Evolutionary conservation across 2,329 filamentous ascomycete species (phyloP).

Genomic region (Penicillium sp.): DNA sequence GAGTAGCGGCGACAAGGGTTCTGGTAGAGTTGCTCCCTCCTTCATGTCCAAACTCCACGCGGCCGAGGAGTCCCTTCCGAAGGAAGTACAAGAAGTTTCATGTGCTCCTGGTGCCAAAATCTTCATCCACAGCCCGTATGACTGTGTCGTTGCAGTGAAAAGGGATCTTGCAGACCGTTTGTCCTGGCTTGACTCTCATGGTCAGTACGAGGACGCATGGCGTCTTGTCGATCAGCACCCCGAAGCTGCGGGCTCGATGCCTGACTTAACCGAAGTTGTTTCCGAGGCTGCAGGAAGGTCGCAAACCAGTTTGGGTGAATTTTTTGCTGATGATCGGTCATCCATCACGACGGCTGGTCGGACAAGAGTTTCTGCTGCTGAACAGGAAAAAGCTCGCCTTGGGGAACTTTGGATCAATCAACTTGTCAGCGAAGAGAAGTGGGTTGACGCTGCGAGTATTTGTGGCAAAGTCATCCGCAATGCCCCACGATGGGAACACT

Average conservation of each 20-base stretch:
- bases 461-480: conserved; percentile 80
- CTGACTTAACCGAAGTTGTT: conserved; percentile 37
- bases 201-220: conserved; percentile 83
- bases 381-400: conserved; percentile 84
- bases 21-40: conserved; percentile 50
- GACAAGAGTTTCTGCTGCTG: conserved; percentile 62
- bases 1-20: conserved; percentile 56
- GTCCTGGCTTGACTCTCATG: conserved; percentile 76
- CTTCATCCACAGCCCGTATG: conserved; percentile 94
- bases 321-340: conserved; percentile 69
- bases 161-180: conserved; percentile 83
- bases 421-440: conserved; percentile 70
- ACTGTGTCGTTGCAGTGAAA: conserved; percentile 89
- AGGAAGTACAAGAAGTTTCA: conserved; percentile 49
- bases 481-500: conserved; percentile 85
- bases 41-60: conserved; percentile 55
- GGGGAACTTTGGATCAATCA: conserved; percentile 93
- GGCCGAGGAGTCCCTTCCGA: conserved; percentile 35
- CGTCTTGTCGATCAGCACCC: conserved; percentile 84
- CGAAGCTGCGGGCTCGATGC: conserved; percentile 54
- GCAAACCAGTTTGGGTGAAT: conserved; percentile 56
- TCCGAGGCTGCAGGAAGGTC: conserved; percentile 34
- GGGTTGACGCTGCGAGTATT: conserved; percentile 72
- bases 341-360: conserved; percentile 60
- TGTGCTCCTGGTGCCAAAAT: conserved; percentile 67